Base-by-base conservation (phyloP, 73 alveolate genomes). In the Halteria grandinella region DNA sequence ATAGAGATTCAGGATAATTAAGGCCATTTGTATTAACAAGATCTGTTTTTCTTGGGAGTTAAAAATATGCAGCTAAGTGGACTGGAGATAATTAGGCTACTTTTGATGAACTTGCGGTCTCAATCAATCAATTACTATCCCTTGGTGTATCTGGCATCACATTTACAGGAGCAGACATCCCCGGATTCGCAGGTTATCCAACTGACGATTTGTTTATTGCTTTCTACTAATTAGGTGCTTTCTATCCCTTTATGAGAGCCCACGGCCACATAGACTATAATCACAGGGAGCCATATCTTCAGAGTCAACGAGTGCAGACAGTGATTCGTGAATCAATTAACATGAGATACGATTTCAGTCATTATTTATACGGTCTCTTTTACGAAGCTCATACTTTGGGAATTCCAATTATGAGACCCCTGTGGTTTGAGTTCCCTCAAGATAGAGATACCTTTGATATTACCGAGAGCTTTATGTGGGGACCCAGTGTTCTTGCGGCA, bases 271-370 rank as follows among this genome's bases (percentile, higher is more conserved):
- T 55, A 15, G 91, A 73, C 7, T 69, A 94, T 11, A 58, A 69
- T 37, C 81, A 97, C 57, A 92, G 99, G 85, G 99, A 96, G 71
- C 99, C 99, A 28, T 96, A 95, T 96, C 20, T 33, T 12, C 60
- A 69, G 37, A 75, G 48, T 15, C 80, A 63, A 21, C 44, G 45
- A 14, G 50, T 17, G 17, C 10, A 18, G 41, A 60, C 39, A 23
- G 71, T 34, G 10, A 55, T 80, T 36, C 43, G 82, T 27, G 66
- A 48, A 23, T 58, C 82, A 6, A 6, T 75, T 0, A 37, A 28
- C 18, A 40, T 20, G 24, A 88, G 97, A 83, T 91, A 91, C 69
- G 66, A 39, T 21, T 44, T 89, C 47, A 64, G 78, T 14, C 90
- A 87, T 1, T 74, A 89, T 55, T 41, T 73, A 79, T 91, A 91